Evolutionary conservation across 2,329 filamentous ascomycete species (phyloP).

Genomic region (Aspergillus spinulosporus): DNA sequence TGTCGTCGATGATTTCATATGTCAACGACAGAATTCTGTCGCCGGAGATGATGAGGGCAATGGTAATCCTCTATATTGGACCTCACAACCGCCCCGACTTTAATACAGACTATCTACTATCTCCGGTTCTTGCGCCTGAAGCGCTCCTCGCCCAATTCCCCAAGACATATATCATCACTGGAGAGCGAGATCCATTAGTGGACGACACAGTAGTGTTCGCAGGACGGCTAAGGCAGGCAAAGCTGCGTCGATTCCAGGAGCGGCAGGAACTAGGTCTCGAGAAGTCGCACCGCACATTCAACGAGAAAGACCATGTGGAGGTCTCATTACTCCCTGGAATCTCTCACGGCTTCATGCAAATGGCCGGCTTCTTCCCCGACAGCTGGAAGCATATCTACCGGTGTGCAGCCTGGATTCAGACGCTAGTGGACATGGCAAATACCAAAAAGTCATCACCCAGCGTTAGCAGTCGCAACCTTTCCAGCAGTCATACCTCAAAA

Average conservation of each 20-base stretch:
- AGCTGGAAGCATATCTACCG: conserved; percentile 85
- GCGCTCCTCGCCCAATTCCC: conserved; percentile 81
- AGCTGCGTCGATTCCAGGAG: conserved; percentile 57
- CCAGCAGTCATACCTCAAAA: conserved; percentile 9
- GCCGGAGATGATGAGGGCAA: conserved; percentile 97
- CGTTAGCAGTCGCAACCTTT: conserved; percentile 10
- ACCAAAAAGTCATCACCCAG: conserved; percentile 22
- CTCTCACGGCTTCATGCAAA: conserved; percentile 91
- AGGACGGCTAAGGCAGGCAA: conserved; percentile 79
- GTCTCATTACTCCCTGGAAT: conserved; percentile 84
- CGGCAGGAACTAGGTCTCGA: conserved; percentile 58
- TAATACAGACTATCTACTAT: conserved; percentile 83
- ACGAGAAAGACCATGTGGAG: conserved; percentile 75
- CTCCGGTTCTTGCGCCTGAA: conserved; percentile 86
- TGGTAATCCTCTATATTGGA: conserved; percentile 97
- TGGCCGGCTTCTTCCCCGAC: conserved; percentile 82
- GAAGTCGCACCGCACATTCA: conserved; percentile 59
- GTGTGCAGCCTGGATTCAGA: conserved; percentile 77
- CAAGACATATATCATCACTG: conserved; percentile 90
- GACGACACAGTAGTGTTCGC: conserved; percentile 98
- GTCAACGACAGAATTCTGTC: conserved; percentile 94
- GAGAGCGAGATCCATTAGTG: conserved; percentile 90
- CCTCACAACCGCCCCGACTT: conserved; percentile 93
- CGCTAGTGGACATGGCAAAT: conserved; percentile 59
- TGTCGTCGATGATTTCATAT: conserved; percentile 96